phyloP scores from a whole-genome alignment of 805 yeast genomes.

The Limtongozyma cylindracea region DNA sequence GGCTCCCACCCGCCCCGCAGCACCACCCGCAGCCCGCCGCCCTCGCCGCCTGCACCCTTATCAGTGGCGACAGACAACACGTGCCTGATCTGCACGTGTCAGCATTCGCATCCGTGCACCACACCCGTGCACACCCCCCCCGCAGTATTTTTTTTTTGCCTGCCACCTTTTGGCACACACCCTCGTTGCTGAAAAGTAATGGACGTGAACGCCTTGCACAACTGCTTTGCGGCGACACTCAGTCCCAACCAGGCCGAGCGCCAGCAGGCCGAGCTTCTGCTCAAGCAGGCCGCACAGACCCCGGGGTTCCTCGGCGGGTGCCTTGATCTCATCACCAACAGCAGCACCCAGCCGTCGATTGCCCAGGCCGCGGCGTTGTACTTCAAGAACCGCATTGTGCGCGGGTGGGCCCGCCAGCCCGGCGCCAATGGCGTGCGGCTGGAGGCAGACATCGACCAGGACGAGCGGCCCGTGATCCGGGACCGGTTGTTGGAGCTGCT shows the following conservation, averaged over 20 bases:
- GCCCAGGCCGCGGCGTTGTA: conserved; percentile 59
- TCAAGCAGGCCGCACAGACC: conserved; percentile 25
- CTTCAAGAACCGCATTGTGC: conserved; percentile 48
- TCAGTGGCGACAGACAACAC: too few species aligned
- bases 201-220: conserved; percentile 45
- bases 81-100: too few species aligned
- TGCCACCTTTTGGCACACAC: too few species aligned
- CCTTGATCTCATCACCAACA: conserved; percentile 43
- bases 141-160: too few species aligned
- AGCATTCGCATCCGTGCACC: too few species aligned
- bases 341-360: conserved; percentile 13
- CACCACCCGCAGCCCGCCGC: too few species aligned
- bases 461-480: conserved; percentile 52
- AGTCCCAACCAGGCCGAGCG: conserved; percentile 37
- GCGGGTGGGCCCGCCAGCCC: conserved; percentile 23
- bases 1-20: too few species aligned
- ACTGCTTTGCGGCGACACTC: conserved; percentile 60
- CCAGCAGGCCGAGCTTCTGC: conserved; percentile 41
- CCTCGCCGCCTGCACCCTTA: too few species aligned
- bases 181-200: too few species aligned
- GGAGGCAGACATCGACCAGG: conserved; percentile 33
- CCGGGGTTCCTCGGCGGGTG: conserved; percentile 71
- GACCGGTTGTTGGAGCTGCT: conserved; percentile 44
- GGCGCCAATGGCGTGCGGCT: too few species aligned
- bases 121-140: too few species aligned